Evolutionary conservation across 2,329 filamentous ascomycete species (phyloP).

Genomic region (Botryotinia narcissicola): DNA sequence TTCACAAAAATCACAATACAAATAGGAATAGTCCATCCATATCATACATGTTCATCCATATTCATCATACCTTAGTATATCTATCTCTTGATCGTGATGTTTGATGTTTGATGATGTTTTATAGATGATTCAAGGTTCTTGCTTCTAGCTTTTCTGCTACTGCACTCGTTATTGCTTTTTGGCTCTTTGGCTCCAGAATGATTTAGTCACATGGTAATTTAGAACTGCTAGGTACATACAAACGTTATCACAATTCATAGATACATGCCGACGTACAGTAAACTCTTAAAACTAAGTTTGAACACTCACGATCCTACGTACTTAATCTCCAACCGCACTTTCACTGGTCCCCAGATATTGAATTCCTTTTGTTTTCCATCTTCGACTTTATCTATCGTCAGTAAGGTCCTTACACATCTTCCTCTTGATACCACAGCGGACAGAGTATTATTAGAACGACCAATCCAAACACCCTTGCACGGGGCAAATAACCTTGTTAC

Average conservation of each 20-base stretch:
- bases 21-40: background rate
- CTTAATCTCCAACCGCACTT: constrained; percentile 8
- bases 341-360: background rate
- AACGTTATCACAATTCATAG: background rate
- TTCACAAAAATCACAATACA: background rate
- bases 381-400: background rate
- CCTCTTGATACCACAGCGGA: background rate
- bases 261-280: background rate
- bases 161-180: background rate
- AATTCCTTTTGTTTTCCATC: background rate
- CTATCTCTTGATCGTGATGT: background rate
- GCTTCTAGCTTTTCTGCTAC: background rate
- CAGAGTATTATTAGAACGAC: background rate
- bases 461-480: constrained; percentile 8
- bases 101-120: background rate
- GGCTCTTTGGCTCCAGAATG: background rate
- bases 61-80: background rate
- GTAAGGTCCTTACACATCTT: background rate
- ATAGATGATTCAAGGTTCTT: background rate
- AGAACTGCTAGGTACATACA: background rate
- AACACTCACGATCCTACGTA: background rate
- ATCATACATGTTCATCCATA: background rate
- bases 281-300: background rate
- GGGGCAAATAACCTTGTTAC: constrained; percentile 11
- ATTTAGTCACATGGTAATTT: constrained; percentile 5